A percentile compares a stretch with the other conserved stretches of the same genome.
These are phyloP conservation scores for Coffea humblotiana DNA, from an alignment of 305 asterid genomes.

Conservation along the genomic window DNA sequence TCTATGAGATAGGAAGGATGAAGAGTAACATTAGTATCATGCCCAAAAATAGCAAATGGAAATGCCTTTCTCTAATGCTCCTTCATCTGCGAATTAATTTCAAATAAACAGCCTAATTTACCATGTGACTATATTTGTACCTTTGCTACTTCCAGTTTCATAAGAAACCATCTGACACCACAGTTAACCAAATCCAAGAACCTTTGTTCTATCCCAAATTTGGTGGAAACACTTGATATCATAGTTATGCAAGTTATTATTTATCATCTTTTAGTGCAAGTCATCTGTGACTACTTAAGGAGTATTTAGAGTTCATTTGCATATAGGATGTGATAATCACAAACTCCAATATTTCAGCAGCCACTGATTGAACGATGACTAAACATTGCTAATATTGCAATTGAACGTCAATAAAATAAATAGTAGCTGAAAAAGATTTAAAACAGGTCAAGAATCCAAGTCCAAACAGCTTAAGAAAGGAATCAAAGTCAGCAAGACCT, in stretches of 20 bases:
- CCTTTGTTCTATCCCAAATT: neutral
- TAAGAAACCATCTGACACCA: neutral
- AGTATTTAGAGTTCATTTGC: neutral
- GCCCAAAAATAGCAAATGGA: neutral
- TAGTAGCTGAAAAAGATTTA: neutral
- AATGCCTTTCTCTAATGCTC: neutral
- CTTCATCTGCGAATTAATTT: neutral
- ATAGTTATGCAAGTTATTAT: neutral
- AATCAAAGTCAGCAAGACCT: neutral
- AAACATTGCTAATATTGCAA: neutral
- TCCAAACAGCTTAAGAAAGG: neutral
- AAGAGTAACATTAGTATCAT: neutral
- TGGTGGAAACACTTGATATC: neutral
- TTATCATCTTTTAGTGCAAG: neutral
- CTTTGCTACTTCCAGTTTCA: neutral
- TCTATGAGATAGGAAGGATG: neutral
- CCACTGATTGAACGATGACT: neutral
- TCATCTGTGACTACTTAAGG: neutral
- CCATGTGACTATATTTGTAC: neutral
- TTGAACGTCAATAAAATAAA: neutral
- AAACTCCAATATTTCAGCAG: neutral
- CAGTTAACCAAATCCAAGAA: neutral
- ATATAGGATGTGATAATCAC: neutral
- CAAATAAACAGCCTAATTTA: neutral
- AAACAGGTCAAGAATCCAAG: neutral